Evolutionary conservation across 306 rosid species (phyloP).

Genomic region (Medicago ruthenica): DNA sequence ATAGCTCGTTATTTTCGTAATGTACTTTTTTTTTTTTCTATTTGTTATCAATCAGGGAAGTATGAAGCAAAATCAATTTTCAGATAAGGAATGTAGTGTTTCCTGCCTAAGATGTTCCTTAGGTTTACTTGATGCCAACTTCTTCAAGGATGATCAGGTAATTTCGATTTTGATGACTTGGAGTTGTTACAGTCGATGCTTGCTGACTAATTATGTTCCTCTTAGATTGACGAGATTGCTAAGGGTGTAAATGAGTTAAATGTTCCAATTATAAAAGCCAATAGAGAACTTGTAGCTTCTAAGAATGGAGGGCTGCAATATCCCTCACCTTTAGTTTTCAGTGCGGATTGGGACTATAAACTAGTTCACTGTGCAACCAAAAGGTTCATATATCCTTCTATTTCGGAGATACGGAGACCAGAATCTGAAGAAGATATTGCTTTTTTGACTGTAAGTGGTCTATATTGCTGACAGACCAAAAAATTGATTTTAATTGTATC

Average conservation of each 20-base stretch:
- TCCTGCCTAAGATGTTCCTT: constrained; percentile 57
- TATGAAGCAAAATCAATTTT: constrained; percentile 43
- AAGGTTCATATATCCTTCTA: constrained; percentile 61
- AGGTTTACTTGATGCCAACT: constrained; percentile 66
- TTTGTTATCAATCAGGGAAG: constrained; percentile 56
- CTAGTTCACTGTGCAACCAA: constrained; percentile 21
- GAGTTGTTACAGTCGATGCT: not conserved
- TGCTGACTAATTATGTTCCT: constrained; percentile 18
- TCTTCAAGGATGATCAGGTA: constrained; percentile 66
- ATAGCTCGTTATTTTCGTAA: not conserved
- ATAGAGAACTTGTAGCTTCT: constrained; percentile 66
- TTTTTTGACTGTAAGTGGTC: constrained; percentile 67
- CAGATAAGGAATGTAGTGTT: constrained; percentile 25
- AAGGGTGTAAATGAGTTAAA: constrained; percentile 59
- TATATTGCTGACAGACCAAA: constrained; percentile 1
- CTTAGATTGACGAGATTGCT: constrained; percentile 60
- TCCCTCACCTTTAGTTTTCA: constrained; percentile 66
- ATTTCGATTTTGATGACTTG: constrained; percentile 12
- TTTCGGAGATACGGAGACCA: constrained; percentile 54
- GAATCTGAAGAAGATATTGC: constrained; percentile 71
- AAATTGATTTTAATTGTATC: constrained; percentile 31
- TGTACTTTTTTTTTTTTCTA: not conserved
- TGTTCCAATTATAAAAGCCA: constrained; percentile 60
- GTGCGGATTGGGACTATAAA: constrained; percentile 59
- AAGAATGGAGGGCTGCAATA: constrained; percentile 68